phyloP scores from a whole-genome alignment of 176 grass and related monocot species.

The Poa pratensis region DNA sequence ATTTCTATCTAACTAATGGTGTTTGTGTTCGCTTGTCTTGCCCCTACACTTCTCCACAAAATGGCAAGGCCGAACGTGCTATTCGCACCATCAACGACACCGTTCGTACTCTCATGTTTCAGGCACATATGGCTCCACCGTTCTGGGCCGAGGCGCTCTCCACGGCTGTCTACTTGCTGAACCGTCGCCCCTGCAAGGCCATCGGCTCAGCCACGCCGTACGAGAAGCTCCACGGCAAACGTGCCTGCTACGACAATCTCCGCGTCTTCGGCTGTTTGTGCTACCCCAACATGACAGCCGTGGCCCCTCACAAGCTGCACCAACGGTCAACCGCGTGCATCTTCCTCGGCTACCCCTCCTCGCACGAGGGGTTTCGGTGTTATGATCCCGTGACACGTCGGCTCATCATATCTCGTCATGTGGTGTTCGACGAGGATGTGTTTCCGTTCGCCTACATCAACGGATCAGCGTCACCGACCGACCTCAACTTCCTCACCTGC shows the following conservation, averaged over 20 bases:
- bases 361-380: neutral
- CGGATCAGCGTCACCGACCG: neutral
- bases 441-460: neutral
- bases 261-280: neutral
- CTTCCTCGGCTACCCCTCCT: neutral
- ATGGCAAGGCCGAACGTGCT: no score
- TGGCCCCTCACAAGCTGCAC: neutral
- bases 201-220: neutral
- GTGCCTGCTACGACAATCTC: neutral
- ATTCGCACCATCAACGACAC: neutral
- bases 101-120: neutral
- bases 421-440: neutral
- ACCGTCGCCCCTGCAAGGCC: no score
- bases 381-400: neutral
- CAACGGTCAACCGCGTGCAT: neutral
- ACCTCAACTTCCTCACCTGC: neutral
- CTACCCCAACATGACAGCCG: neutral
- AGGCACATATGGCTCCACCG: neutral
- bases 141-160: neutral
- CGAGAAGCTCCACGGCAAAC: neutral
- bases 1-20: neutral
- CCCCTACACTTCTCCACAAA: no score
- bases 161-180: no score
- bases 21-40: neutral
- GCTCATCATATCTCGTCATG: neutral